A percentile compares a stretch with the other conserved stretches of the same genome.
These are phyloP conservation scores for Syzygium jambos DNA, from an alignment of 345 rosid genomes.

Conservation along the genomic window DNA sequence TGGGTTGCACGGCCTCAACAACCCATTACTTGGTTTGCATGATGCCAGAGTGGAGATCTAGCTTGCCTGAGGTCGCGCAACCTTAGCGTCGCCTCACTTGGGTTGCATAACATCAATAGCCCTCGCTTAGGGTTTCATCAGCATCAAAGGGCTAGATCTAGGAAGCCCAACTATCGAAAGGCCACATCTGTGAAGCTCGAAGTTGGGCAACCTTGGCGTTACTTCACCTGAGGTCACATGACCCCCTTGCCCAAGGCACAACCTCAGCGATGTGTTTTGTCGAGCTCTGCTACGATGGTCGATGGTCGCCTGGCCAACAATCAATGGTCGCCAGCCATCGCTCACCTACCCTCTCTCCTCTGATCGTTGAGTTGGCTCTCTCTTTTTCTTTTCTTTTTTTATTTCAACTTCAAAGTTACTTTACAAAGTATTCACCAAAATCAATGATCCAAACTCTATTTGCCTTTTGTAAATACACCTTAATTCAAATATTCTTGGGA, in stretches of 20 bases:
- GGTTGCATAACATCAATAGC: background rate
- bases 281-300: background rate
- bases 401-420: background rate
- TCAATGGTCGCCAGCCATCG: background rate
- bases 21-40: background rate
- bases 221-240: background rate
- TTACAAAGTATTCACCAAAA: background rate
- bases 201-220: background rate
- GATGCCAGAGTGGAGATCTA: no score
- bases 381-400: background rate
- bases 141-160: background rate
- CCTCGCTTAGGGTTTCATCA: background rate
- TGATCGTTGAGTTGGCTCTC: background rate
- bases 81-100: background rate
- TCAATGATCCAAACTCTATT: background rate
- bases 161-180: background rate
- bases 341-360: background rate
- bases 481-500: background rate
- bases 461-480: background rate
- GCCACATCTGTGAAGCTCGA: background rate
- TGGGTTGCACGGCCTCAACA: accelerated
- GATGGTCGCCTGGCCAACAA: background rate
- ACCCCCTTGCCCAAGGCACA: background rate
- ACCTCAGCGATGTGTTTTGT: no score
- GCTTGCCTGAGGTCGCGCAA: background rate